Base-by-base conservation (phyloP, 768 basidiomycete species). In the Agrocybe praecox region DNA sequence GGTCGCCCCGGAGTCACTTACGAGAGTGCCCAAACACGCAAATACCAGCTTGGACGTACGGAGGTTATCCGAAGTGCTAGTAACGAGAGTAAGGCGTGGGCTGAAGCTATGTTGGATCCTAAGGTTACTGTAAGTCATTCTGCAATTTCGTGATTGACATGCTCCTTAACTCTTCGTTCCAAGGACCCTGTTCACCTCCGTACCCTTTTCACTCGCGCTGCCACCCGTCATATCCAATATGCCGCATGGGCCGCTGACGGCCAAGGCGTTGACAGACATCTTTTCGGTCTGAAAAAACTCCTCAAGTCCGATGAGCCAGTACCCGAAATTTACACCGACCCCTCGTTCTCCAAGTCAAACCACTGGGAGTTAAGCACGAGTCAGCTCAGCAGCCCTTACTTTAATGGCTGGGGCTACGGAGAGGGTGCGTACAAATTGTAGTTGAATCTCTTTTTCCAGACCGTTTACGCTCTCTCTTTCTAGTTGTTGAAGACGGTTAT, bases 351-450 rank as follows among this genome's bases (percentile, higher is more conserved):
- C 7, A 80, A 79, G 69, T 90, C 88, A 44, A 85, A 71, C 59
- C 91, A 96, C 70, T 99, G 97, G 97, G 91, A 96, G 72, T 75
- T 98, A 62, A 92, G 88, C 40, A 99, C 97, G 18, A 90, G 88
- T 59, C 92, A 97, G 72, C 75, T 98, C 55, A 89, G 87, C 49
- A 88, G 85, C 44, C 79, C 78, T 49, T 95, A 81, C 70, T 76
- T 99, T 32, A 92, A 96, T 63, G 94, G 94, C 19, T 98, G 96
- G 96, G 97, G 96, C 14, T 98, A 98, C 68, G 94, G 95, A 8
- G 93, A 96, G 82, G 92, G 92, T 92, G 56, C 61, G 81, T 71
- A 34, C 43, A 50, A 17, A 32, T n/a, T n/a, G n/a, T n/a, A n/a
- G n/a, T n/a, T n/a, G n/a, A n/a, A n/a, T n/a, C n/a, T n/a, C n/a